These are phyloP conservation scores for Mortierella claussenii DNA, from an alignment of 192 early-diverging fungal species.

Conservation along the genomic window DNA sequence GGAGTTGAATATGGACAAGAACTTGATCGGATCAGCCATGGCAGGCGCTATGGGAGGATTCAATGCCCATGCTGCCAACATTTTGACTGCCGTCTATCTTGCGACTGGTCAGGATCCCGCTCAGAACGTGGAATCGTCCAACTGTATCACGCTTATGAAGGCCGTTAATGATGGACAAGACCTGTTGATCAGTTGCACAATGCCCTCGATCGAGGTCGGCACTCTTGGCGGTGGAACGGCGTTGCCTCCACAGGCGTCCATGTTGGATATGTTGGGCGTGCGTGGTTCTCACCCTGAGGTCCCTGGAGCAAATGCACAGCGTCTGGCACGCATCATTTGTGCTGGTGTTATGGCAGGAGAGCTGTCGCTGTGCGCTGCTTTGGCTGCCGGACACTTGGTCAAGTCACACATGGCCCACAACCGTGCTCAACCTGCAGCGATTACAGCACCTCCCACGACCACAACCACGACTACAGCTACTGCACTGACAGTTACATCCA, in stretches of 20 bases:
- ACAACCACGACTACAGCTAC: conserved; percentile 13
- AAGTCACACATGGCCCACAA: conserved; percentile 91
- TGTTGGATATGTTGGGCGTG: conserved; percentile 90
- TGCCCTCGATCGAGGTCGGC: conserved; percentile 95
- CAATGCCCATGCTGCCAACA: conserved; percentile 96
- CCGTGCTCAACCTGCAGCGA: conserved; percentile 61
- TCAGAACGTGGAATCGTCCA: conserved; percentile 93
- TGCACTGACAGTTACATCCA: neutral
- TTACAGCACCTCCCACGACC: conserved; percentile 12
- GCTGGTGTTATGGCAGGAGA: conserved; percentile 95
- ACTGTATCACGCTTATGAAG: conserved; percentile 96
- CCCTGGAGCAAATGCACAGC: conserved; percentile 89
- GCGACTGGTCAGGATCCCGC: conserved; percentile 97
- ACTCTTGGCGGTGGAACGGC: conserved; percentile 93
- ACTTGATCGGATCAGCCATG: conserved; percentile 94
- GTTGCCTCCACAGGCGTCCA: conserved; percentile 84
- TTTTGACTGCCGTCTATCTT: conserved; percentile 87
- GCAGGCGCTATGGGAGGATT: conserved; percentile 91
- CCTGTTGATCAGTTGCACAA: conserved; percentile 88
- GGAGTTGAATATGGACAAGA: conserved; percentile 86
- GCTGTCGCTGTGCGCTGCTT: conserved; percentile 83
- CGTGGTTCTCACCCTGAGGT: conserved; percentile 78
- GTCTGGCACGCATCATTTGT: conserved; percentile 85
- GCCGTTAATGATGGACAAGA: conserved; percentile 80
- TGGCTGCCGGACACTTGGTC: conserved; percentile 91